Evolutionary conservation across 1,284 basidiomycete genomes (phyloP).

Genomic region (Naganishia sp.): DNA sequence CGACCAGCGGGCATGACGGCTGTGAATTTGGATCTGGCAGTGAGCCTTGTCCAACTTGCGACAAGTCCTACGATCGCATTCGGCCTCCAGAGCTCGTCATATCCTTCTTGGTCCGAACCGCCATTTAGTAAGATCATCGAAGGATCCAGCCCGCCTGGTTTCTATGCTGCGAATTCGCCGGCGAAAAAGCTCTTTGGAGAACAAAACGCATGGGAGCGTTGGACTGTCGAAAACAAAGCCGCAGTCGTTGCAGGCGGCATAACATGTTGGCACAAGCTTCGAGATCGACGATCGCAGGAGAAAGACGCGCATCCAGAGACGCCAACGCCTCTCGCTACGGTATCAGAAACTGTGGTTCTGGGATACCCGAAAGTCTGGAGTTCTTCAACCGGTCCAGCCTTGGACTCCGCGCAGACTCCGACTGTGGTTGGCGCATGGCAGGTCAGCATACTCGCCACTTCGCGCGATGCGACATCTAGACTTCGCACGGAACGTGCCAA

Average conservation of each 20-base stretch:
- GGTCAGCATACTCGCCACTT: conserved; percentile 12
- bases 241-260: background rate
- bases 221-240: background rate
- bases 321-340: background rate
- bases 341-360: background rate
- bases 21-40: conserved; percentile 2
- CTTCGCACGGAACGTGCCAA: background rate
- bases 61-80: background rate
- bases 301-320: background rate
- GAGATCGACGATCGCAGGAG: background rate
- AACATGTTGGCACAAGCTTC: background rate
- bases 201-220: background rate
- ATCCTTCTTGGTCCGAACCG: background rate
- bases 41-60: conserved; percentile 1
- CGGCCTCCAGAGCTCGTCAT: conserved; percentile 17
- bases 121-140: conserved; percentile 14
- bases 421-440: background rate
- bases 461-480: background rate
- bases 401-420: too few relatives aligned
- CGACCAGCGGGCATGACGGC: too few relatives aligned
- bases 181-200: background rate
- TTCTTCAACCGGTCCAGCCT: background rate
- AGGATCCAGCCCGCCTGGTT: background rate
- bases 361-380: background rate
- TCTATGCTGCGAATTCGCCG: background rate